phyloP scores from a whole-genome alignment of 2,329 filamentous ascomycete genomes.

The Aspergillus ruber region DNA sequence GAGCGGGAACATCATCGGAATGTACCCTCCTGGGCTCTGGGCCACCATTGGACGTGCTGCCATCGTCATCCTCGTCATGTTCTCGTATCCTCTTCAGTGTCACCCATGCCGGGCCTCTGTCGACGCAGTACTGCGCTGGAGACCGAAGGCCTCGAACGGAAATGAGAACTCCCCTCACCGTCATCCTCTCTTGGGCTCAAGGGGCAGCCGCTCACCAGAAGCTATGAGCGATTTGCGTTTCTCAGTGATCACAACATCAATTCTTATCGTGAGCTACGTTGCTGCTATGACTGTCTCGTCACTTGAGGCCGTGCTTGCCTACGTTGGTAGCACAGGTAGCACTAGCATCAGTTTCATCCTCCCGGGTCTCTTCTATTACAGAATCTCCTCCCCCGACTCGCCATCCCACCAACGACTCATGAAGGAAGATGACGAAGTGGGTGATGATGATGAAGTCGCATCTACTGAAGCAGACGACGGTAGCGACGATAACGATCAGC shows the following conservation, averaged over 20 bases:
- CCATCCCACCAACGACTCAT: conserved; percentile 76
- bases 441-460: conserved; percentile 47
- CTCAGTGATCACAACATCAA: conserved; percentile 76
- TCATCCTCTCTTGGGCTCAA: conserved; percentile 35
- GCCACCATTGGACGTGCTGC: conserved; percentile 91
- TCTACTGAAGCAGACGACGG: conserved; percentile 20
- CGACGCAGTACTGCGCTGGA: conserved; percentile 90
- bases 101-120: conserved; percentile 94
- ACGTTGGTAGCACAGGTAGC: conserved; percentile 88
- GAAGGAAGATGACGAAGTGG: conserved; percentile 79
- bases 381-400: conserved; percentile 87
- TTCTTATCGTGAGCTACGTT: conserved; percentile 77
- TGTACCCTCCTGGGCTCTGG: conserved; percentile 73
- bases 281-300: conserved; percentile 87
- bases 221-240: conserved; percentile 83
- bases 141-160: conserved; percentile 48
- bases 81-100: conserved; percentile 90
- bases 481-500: conserved; percentile 27
- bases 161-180: conserved; percentile 39
- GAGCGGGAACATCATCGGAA: conserved; percentile 84
- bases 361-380: conserved; percentile 95
- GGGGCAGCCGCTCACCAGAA: conserved; percentile 42
- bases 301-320: conserved; percentile 84
- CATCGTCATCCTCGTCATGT: conserved; percentile 92
- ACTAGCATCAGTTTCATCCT: conserved; percentile 97